These are phyloP conservation scores for Bretschneidera sinensis DNA, from an alignment of 345 rosid species.

Conservation along the genomic window DNA sequence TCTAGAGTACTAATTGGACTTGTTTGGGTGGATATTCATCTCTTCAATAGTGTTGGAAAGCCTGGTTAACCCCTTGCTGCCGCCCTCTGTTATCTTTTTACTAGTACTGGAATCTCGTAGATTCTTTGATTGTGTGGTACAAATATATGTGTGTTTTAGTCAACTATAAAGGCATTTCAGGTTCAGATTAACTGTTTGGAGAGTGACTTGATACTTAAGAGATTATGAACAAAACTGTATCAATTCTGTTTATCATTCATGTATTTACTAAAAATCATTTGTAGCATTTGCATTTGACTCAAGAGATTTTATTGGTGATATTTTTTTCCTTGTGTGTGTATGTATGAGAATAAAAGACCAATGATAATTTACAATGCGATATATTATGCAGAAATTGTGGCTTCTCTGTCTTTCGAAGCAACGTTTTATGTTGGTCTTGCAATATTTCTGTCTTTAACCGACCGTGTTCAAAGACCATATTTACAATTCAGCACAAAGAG, in stretches of 20 bases:
- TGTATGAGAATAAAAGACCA: constrained; percentile 1
- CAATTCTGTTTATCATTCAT: too few relatives aligned
- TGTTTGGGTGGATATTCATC: background rate
- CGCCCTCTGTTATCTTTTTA: background rate
- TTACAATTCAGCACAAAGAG: constrained; percentile 75
- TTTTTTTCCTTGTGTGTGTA: background rate
- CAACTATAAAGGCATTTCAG: too few relatives aligned
- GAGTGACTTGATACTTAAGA: too few relatives aligned
- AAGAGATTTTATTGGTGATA: background rate
- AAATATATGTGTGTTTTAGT: too few relatives aligned
- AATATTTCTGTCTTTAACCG: constrained; percentile 54
- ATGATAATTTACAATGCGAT: background rate
- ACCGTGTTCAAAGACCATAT: constrained; percentile 73
- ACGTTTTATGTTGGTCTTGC: constrained; percentile 72
- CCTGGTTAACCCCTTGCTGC: background rate
- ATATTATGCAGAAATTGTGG: constrained; percentile 50
- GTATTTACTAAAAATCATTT: too few relatives aligned
- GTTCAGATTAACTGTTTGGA: too few relatives aligned
- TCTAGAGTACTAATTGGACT: background rate
- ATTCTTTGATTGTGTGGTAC: background rate
- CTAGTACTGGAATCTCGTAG: background rate
- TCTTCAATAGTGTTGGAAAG: background rate
- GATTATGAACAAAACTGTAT: too few relatives aligned
- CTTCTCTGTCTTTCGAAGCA: constrained; percentile 55
- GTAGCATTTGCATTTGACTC: background rate